Evolutionary conservation across 208 protist genomes (phyloP).

Genomic region (Trypanosoma caninum): DNA sequence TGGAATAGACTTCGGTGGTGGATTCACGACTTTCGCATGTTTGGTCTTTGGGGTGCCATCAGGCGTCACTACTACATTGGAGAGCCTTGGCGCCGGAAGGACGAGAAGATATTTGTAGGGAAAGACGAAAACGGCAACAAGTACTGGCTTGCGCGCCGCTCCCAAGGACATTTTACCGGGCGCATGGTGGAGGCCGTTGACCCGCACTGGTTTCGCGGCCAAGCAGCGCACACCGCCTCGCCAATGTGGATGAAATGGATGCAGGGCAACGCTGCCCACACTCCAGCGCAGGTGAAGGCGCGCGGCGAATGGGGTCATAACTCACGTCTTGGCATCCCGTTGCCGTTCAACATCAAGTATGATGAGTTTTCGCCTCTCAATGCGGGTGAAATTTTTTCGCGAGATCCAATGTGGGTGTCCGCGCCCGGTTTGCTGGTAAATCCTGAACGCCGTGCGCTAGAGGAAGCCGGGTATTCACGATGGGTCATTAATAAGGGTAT

Average conservation of each 20-base stretch:
- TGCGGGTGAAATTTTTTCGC: slow-evolving; percentile 54
- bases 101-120: slow-evolving; percentile 91
- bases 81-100: slow-evolving; percentile 82
- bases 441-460: slow-evolving; percentile 64
- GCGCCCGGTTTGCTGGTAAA: slow-evolving; percentile 68
- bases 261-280: slow-evolving; percentile 75
- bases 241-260: slow-evolving; percentile 87
- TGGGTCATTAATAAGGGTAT: slow-evolving; percentile 84
- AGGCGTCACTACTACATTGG: slow-evolving; percentile 82
- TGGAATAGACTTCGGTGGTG: slow-evolving; percentile 78
- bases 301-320: slow-evolving; percentile 87
- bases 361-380: slow-evolving; percentile 70
- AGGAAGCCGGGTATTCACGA: slow-evolving; percentile 85
- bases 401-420: slow-evolving; percentile 84
- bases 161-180: slow-evolving; percentile 40
- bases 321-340: slow-evolving; percentile 70
- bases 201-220: slow-evolving; percentile 86
- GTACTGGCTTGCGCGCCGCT: slow-evolving; percentile 73
- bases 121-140: slow-evolving; percentile 92
- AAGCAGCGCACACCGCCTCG: slow-evolving; percentile 54
- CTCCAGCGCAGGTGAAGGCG: slow-evolving; percentile 81
- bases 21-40: slow-evolving; percentile 90
- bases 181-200: slow-evolving; percentile 79
- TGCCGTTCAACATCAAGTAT: slow-evolving; percentile 89
- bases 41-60: slow-evolving; percentile 77